Evolutionary conservation across 306 rosid genomes (phyloP).

Genomic region (Cicer chorassanicum): DNA sequence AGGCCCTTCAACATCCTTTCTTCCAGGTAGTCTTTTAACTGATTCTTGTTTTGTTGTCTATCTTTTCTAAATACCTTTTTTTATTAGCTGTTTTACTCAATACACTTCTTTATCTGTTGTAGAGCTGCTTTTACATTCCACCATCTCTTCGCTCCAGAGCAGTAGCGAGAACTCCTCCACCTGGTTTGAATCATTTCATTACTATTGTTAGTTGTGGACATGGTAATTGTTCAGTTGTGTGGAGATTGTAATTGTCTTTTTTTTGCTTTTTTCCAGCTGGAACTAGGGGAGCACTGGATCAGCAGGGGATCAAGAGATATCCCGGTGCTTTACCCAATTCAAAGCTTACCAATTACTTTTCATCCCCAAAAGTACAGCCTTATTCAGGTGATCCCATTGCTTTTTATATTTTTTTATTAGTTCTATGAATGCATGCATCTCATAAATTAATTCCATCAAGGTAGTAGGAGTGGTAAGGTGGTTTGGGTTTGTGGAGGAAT

Average conservation of each 20-base stretch:
- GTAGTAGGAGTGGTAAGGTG: neutral
- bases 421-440: neutral
- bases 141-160: conserved; percentile 85
- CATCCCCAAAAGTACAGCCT: conserved; percentile 67
- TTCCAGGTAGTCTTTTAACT: conserved; percentile 65
- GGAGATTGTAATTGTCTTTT: conserved; percentile 14
- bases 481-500: neutral
- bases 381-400: conserved; percentile 61
- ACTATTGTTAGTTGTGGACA: neutral
- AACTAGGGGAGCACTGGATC: conserved; percentile 61
- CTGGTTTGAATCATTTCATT: conserved; percentile 60
- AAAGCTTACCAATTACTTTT: conserved; percentile 58
- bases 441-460: neutral
- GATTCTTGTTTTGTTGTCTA: neutral
- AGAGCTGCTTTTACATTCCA: conserved; percentile 91
- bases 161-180: conserved; percentile 78
- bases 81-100: neutral
- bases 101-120: conserved; percentile 40
- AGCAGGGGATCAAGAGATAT: conserved; percentile 63
- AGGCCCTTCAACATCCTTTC: conserved; percentile 97
- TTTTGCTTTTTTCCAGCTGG: conserved; percentile 55
- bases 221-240: neutral
- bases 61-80: neutral
- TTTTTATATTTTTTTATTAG: neutral
- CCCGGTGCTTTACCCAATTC: conserved; percentile 62